Evolutionary conservation across 768 basidiomycete genomes (phyloP), one percentile per base, ranked within the genome.

Genomic region (Royoungia palumana): DNA sequence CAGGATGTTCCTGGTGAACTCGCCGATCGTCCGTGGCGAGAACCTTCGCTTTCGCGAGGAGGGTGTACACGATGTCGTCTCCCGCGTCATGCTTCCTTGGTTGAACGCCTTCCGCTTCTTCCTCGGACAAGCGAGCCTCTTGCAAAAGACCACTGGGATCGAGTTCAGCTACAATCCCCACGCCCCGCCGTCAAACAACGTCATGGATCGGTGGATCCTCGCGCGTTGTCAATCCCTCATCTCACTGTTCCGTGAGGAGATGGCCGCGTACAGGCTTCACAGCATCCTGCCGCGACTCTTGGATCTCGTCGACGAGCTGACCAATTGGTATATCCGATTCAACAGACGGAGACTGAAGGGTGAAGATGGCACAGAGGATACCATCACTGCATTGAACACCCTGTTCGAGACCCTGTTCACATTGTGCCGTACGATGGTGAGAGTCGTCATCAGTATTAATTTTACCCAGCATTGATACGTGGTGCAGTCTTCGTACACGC

Each of bases 281-380:
- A 98, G 93, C 55, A 89, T 99, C 73, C 92, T 97, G 54, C 94
- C 94, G n/a, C 83, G 92, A 28, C 75, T 97, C 35, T 75, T 98
- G 50, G 87, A 89, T 55, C 83, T 99, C 49, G 80, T 99, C 25
- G 92, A 95, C 57, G 96, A 98, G 68, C 77, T 98, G 50, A 99
- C 96, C 19, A 99, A 99, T 66, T 97, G 94, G 94, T 99, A 99
- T 71, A 98, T 99, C 64, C 92, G 96, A 41, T 98, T 98, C 75
- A 99, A 99, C 71, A 85, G 96, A 37, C 87, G 86, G 57, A 81
- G 96, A 14, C 74, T 99, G 51, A 99, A 99, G 77, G 96, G 96
- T 38, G 90, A 95, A 67, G 87, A 92, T 59, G 89, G 95, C 3
- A 75, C 78, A 47, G 89, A 92, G 54, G 95, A 98, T 60, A 94